Conservation (phyloP, 129 eudicot species). For the Tanacetum coccineum region DNA sequence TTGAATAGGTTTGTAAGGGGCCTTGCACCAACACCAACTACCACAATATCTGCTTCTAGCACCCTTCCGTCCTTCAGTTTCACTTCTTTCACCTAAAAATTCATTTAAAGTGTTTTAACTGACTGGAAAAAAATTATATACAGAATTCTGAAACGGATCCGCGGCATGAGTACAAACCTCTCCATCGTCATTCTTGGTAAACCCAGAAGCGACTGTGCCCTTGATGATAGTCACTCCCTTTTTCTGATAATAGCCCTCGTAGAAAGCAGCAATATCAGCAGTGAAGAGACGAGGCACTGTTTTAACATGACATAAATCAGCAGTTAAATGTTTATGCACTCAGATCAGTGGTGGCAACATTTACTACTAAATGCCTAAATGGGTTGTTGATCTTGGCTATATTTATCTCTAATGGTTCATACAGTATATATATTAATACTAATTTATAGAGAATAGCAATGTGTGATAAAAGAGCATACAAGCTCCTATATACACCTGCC, state of each 20-base stretch:
- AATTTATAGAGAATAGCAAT: too few species aligned
- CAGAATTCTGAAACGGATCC: background rate
- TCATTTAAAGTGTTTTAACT: background rate
- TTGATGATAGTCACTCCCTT: slow-evolving; percentile 79
- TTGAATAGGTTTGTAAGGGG: slow-evolving; percentile 83
- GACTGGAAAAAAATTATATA: background rate
- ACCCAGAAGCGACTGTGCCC: slow-evolving; percentile 97
- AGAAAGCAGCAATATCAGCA: slow-evolving; percentile 87
- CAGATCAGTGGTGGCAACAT: background rate
- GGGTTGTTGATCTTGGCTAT: background rate
- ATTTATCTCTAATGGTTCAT: background rate
- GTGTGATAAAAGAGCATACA: too few species aligned
- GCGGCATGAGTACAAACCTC: slow-evolving; percentile 53
- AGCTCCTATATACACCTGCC: too few species aligned
- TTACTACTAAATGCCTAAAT: background rate
- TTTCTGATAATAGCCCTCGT: slow-evolving; percentile 76
- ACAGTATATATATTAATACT: background rate
- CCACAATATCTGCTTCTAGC: slow-evolving; percentile 89
- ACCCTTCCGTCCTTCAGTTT: slow-evolving; percentile 94
- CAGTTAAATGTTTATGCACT: background rate
- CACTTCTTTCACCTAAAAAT: slow-evolving; percentile 73
- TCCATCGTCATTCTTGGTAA: slow-evolving; percentile 49
- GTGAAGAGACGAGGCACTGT: slow-evolving; percentile 99
- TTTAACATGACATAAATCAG: slow-evolving; percentile 15
- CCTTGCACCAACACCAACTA: slow-evolving; percentile 95